Conservation (phyloP, 1,284 basidiomycete species). For the Ceratobasidium sp. region DNA sequence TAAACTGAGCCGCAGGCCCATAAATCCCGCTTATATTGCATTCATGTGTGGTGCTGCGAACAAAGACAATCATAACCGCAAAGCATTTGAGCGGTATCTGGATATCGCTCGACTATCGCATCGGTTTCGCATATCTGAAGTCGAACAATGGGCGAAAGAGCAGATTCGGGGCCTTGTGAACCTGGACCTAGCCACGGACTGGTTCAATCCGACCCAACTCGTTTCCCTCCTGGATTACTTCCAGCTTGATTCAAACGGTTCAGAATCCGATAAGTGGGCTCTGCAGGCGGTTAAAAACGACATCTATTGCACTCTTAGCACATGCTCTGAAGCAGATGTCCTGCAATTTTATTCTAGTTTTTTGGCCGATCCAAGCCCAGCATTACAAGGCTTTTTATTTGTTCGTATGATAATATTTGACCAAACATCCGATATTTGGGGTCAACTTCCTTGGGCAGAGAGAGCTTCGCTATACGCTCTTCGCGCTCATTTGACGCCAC, state of each 20-base stretch:
- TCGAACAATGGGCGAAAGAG: neutral
- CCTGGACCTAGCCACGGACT: no score
- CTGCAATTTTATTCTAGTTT: neutral
- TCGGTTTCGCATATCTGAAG: constrained; percentile 1
- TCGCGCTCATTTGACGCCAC: neutral
- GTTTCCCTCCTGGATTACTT: neutral
- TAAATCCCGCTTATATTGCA: neutral
- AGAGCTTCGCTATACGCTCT: neutral
- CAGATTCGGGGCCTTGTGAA: neutral
- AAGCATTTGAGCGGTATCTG: neutral
- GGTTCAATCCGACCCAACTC: neutral
- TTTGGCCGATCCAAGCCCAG: neutral
- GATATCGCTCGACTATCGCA: neutral
- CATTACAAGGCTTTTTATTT: neutral
- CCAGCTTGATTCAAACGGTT: neutral
- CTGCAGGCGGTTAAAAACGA: neutral
- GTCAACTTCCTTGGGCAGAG: neutral
- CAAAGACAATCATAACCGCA: neutral
- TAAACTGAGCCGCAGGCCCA: no score
- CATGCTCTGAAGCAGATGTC: neutral
- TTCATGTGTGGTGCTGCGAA: neutral
- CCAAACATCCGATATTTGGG: neutral
- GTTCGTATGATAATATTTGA: neutral
- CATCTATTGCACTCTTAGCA: neutral
- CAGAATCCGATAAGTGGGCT: neutral